A percentile compares a stretch with the other conserved stretches of the same genome.
Evolutionary conservation across 2,329 filamentous ascomycete species (phyloP).

Genomic region (Fusarium buharicum): DNA sequence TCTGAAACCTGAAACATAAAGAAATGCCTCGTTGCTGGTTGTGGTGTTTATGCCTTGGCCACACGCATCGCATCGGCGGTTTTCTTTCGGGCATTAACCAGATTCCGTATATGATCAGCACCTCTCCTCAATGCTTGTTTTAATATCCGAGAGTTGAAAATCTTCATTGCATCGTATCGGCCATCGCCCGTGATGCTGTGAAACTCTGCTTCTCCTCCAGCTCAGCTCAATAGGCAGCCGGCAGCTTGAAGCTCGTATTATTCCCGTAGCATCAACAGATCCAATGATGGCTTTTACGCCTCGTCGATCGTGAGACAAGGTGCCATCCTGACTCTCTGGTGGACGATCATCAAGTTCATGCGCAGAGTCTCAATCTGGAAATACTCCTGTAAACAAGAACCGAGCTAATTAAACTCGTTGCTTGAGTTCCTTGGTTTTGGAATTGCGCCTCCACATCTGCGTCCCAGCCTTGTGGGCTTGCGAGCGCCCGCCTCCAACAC

Average conservation of each 20-base stretch:
- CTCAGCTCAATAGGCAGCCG: conserved; percentile 15
- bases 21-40: conserved; percentile 13
- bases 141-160: conserved; percentile 11
- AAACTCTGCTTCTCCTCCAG: conserved; percentile 6
- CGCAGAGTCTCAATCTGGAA: conserved; percentile 22
- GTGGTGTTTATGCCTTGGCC: conserved; percentile 28
- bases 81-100: conserved; percentile 30
- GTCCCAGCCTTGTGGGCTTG: conserved; percentile 34
- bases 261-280: neutral
- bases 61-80: conserved; percentile 17
- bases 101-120: conserved; percentile 30
- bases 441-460: conserved; percentile 27
- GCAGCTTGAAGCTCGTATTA: conserved; percentile 23
- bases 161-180: conserved; percentile 28
- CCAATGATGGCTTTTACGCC: neutral
- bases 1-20: conserved; percentile 23
- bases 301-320: conserved; percentile 20
- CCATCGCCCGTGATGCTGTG: conserved; percentile 34
- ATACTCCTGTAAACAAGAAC: conserved; percentile 14
- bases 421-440: conserved; percentile 20
- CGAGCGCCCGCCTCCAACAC: neutral
- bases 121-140: conserved; percentile 6
- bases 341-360: conserved; percentile 17
- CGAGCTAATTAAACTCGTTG: conserved; percentile 22
- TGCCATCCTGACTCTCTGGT: conserved; percentile 31